Evolutionary conservation across 1,284 basidiomycete species (phyloP).

Genomic region (Tetrapyrgos nigripes): DNA sequence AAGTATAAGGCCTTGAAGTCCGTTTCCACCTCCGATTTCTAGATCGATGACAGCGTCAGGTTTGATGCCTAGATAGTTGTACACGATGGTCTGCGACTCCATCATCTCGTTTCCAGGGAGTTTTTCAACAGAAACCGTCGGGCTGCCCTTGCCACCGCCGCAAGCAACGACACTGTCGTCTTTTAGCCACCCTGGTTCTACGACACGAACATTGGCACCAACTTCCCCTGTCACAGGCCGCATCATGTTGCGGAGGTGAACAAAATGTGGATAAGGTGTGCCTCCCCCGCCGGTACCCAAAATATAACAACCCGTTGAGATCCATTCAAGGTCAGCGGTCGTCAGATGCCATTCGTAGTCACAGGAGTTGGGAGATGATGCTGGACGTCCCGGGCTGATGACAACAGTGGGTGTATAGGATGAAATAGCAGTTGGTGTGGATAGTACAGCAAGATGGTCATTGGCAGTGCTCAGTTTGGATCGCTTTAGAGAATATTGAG

Average conservation of each 20-base stretch:
- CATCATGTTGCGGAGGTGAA: constrained; percentile 54
- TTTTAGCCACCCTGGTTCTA: constrained; percentile 27
- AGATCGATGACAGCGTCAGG: constrained; percentile 39
- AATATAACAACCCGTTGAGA: constrained; percentile 59
- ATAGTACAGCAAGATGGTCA: not conserved
- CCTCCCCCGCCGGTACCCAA: constrained; percentile 63
- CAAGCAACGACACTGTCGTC: constrained; percentile 36
- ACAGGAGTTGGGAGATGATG: not conserved
- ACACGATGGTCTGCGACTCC: constrained; percentile 28
- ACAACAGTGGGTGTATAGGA: constrained; percentile 41
- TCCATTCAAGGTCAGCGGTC: constrained; percentile 53
- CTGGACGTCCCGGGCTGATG: not conserved
- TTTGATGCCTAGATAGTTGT: constrained; percentile 39
- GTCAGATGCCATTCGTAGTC: constrained; percentile 45
- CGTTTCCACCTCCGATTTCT: constrained; percentile 67
- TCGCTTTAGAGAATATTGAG: not conserved
- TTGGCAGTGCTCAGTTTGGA: not conserved
- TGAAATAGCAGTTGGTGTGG: constrained; percentile 28
- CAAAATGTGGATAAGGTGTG: constrained; percentile 52
- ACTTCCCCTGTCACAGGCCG: constrained; percentile 27
- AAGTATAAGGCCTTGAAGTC: constrained; percentile 52
- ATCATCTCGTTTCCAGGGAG: constrained; percentile 43
- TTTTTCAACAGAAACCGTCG: constrained; percentile 44
- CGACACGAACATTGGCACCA: constrained; percentile 49
- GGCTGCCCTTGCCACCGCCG: constrained; percentile 43